A percentile compares a stretch with the other conserved stretches of the same genome.
These are phyloP conservation scores for Aphanomyces invadans DNA, from an alignment of 352 stramenopile genomes.

Conservation along the genomic window DNA sequence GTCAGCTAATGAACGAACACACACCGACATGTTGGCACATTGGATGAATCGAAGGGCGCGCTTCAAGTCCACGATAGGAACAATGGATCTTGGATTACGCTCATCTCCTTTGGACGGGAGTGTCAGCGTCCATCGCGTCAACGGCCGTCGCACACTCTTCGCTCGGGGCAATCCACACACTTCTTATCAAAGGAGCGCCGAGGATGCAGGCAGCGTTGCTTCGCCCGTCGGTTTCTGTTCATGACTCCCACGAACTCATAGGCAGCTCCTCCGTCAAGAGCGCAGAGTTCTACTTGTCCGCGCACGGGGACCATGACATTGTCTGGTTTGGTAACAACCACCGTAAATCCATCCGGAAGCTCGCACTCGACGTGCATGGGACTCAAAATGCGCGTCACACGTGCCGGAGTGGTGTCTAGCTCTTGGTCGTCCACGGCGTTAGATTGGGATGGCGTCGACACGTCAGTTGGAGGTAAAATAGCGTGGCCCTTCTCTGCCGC, in stretches of 20 bases:
- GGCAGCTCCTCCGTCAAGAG: background rate
- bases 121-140: no score
- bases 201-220: conserved; percentile 21
- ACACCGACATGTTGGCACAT: background rate
- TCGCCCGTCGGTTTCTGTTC: background rate
- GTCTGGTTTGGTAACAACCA: background rate
- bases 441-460: background rate
- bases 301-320: background rate
- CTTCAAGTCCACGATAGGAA: no score
- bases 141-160: no score
- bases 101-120: no score
- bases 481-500: conserved; percentile 4
- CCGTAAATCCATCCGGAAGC: background rate
- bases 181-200: conserved; percentile 13
- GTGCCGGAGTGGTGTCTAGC: background rate
- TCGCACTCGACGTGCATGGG: conserved; percentile 4
- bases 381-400: conserved; percentile 1
- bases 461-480: background rate
- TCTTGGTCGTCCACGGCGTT: background rate
- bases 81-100: no score
- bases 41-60: background rate
- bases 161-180: conserved; percentile 15
- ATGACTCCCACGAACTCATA: background rate
- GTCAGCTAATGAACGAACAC: background rate
- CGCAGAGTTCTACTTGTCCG: background rate